phyloP scores from a whole-genome alignment of 2,329 filamentous ascomycete species.

The Pestalotiopsis sp. region DNA sequence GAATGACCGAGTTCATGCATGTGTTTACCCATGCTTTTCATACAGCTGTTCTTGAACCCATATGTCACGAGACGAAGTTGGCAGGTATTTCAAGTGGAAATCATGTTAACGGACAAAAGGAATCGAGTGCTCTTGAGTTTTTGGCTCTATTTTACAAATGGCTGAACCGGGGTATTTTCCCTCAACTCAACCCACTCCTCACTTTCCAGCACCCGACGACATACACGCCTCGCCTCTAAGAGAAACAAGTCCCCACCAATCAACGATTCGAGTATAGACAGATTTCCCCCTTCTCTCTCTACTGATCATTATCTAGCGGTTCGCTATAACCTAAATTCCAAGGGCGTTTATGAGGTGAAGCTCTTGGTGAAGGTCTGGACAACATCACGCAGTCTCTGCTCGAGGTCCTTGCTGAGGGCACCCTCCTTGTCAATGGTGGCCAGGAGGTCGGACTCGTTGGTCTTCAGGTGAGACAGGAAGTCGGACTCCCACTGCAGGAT shows the following conservation, averaged over 20 bases:
- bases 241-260: slow-evolving; percentile 44
- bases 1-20: background rate
- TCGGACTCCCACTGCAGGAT: slow-evolving; percentile 93
- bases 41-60: background rate
- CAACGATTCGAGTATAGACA: slow-evolving; percentile 48
- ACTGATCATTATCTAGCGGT: slow-evolving; percentile 34
- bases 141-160: slow-evolving; percentile 65
- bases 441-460: slow-evolving; percentile 83
- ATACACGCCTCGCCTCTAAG: slow-evolving; percentile 48
- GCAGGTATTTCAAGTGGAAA: background rate
- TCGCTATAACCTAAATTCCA: background rate
- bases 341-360: slow-evolving; percentile 65
- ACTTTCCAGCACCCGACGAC: slow-evolving; percentile 49
- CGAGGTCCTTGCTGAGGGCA: slow-evolving; percentile 91
- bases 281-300: slow-evolving; percentile 35
- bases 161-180: slow-evolving; percentile 49
- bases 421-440: slow-evolving; percentile 94
- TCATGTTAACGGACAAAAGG: slow-evolving; percentile 50
- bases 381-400: slow-evolving; percentile 79
- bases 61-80: background rate
- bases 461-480: slow-evolving; percentile 90
- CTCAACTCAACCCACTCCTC: slow-evolving; percentile 46
- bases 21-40: too few relatives aligned
- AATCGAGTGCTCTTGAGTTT: slow-evolving; percentile 66
- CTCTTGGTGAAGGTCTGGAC: slow-evolving; percentile 87